These are phyloP conservation scores for Physaria fendleri DNA, from an alignment of 345 rosid species.

Conservation along the genomic window DNA sequence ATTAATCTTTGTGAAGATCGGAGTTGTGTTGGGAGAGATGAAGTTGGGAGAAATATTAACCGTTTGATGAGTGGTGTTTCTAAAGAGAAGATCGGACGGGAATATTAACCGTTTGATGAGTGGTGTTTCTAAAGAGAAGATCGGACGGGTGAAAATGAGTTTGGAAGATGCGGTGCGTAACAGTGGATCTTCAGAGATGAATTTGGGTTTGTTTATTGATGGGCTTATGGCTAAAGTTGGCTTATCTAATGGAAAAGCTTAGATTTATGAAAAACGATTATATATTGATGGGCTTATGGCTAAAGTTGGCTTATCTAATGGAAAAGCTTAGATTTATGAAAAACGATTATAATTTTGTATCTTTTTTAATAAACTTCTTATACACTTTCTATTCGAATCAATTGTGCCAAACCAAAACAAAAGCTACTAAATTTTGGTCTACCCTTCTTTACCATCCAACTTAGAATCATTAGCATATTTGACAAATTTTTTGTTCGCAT, in stretches of 20 bases:
- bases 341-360: no score
- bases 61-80: no score
- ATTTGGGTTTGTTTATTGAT: slow-evolving; percentile 38
- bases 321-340: slow-evolving; percentile 1
- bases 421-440: neutral
- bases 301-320: slow-evolving; percentile 26
- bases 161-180: slow-evolving; percentile 37
- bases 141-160: slow-evolving; percentile 38
- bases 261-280: neutral
- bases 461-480: neutral
- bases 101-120: slow-evolving; percentile 48
- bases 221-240: slow-evolving; percentile 32
- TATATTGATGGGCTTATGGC: slow-evolving; percentile 30
- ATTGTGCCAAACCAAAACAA: no score
- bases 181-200: slow-evolving; percentile 46
- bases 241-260: slow-evolving; percentile 18
- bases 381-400: no score
- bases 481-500: no score
- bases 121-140: slow-evolving; percentile 34
- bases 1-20: slow-evolving; percentile 42
- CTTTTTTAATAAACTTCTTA: no score
- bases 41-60: slow-evolving; percentile 34
- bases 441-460: neutral
- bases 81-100: no score
- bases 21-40: slow-evolving; percentile 31